Evolutionary conservation across 2,329 filamentous ascomycete genomes (phyloP).

Genomic region (Cryphonectria nitschkei): DNA sequence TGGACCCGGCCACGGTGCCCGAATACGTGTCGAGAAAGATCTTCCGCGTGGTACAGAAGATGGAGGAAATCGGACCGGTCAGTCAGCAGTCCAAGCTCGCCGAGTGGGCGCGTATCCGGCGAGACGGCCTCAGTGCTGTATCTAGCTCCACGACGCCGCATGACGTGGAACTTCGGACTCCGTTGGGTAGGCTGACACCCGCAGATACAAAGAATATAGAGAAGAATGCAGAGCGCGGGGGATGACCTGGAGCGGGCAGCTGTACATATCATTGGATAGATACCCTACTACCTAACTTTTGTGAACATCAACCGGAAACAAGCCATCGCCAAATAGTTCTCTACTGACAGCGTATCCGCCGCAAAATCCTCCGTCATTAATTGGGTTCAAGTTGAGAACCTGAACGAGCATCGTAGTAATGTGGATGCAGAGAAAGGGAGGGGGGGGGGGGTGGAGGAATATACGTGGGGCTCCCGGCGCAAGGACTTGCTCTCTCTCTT

Average conservation of each 20-base stretch:
- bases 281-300: conserved; percentile 11
- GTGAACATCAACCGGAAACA: too few relatives aligned
- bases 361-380: neutral
- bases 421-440: too few relatives aligned
- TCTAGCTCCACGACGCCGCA: too few relatives aligned
- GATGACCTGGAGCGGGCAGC: neutral
- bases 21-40: neutral
- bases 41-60: neutral
- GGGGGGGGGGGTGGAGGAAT: too few relatives aligned
- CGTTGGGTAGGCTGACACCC: neutral
- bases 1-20: neutral
- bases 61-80: neutral
- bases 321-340: neutral
- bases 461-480: too few relatives aligned
- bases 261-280: conserved; percentile 8
- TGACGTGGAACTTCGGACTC: neutral
- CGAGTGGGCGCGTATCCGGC: conserved; percentile 18
- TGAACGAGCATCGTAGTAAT: too few relatives aligned
- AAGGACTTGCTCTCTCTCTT: neutral
- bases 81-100: neutral
- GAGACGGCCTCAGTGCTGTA: conserved; percentile 3
- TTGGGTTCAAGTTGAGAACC: neutral
- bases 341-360: neutral
- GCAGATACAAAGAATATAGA: neutral
- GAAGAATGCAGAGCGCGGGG: neutral